Conservation (phyloP, 2,329 filamentous ascomycete species). For the Annulohypoxylon truncatum region DNA sequence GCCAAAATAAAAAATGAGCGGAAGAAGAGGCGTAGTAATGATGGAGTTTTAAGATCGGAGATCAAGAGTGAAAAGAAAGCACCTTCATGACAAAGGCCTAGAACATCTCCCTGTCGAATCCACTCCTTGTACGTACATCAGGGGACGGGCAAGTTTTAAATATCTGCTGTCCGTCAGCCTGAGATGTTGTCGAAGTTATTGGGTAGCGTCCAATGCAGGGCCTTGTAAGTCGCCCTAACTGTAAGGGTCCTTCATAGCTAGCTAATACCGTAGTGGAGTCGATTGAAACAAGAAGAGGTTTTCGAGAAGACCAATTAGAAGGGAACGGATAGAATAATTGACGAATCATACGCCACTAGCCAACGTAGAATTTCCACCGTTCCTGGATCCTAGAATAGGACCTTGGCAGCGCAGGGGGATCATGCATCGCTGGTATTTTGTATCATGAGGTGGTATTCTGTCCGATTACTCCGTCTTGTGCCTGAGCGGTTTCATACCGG, state of each 20-base stretch:
- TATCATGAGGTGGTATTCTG: constrained; percentile 36
- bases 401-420: constrained; percentile 40
- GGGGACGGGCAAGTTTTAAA: constrained; percentile 26
- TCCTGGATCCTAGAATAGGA: constrained; percentile 38
- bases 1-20: constrained; percentile 11
- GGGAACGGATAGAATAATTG: constrained; percentile 11
- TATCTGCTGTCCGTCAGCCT: constrained; percentile 14
- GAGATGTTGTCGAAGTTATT: constrained; percentile 16
- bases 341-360: constrained; percentile 24
- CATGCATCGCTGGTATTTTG: constrained; percentile 21
- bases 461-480: neutral
- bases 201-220: neutral
- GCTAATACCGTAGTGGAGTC: constrained; percentile 22
- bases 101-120: constrained; percentile 9
- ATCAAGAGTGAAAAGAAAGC: neutral
- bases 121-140: constrained; percentile 13
- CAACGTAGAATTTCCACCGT: constrained; percentile 30
- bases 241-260: constrained; percentile 16
- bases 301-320: constrained; percentile 34
- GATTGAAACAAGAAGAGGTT: constrained; percentile 36
- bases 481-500: neutral
- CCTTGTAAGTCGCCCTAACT: constrained; percentile 17
- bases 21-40: neutral
- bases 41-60: neutral
- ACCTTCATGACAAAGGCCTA: neutral